Evolutionary conservation across 2,329 filamentous ascomycete genomes (phyloP), one percentile per base, ranked within the genome.

Genomic region (Fusarium sulawesiense): DNA sequence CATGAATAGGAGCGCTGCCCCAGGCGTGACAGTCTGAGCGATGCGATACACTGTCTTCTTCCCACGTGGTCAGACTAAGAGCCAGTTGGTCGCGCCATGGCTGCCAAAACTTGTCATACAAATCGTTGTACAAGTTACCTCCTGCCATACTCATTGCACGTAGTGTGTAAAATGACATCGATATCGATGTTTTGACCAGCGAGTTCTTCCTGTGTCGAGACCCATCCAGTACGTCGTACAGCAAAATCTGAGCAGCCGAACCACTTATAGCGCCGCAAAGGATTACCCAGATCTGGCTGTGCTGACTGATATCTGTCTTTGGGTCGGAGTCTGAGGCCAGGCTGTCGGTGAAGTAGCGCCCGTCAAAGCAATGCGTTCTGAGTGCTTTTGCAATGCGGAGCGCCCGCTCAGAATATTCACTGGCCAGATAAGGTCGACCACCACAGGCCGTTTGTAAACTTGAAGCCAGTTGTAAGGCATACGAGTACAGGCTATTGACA

Each of bases 21-120:
- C 57, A 60, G 2, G 51, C 57, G 4, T 60, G 51, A 2, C 57
- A 60, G 13, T 60, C 57, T 1, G 57, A 57, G 0, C 57, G 12
- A 6, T 46, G 41, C 0, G 27, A 5, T 0, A 60, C 57, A 1
- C 21, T 14, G 1, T 56, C 57, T 11, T 60, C 57, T 30, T 56
- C 51, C 57, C 57, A 60, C 2, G 50, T 57, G 0, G 49, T 60
- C 0, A 56, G 7, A 2, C 47, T 57, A 0, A 46, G 54, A 0
- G 30, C 25, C 2, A 57, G 2, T 34, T 56, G 32, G 2, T 25
- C 20, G 2, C 50, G 41, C 57, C 57, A 60, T n/a, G 50, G 57
- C 4, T 34, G 23, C 57, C 57, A 60, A 2, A 57, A 34, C 1
- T 8, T 6, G 3, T 20, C 18, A 18, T 46, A 60, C 7, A 46